Conservation (phyloP, 225 moss, liverwort and hornwort genomes). For the Rhytidiadelphus loreus region DNA sequence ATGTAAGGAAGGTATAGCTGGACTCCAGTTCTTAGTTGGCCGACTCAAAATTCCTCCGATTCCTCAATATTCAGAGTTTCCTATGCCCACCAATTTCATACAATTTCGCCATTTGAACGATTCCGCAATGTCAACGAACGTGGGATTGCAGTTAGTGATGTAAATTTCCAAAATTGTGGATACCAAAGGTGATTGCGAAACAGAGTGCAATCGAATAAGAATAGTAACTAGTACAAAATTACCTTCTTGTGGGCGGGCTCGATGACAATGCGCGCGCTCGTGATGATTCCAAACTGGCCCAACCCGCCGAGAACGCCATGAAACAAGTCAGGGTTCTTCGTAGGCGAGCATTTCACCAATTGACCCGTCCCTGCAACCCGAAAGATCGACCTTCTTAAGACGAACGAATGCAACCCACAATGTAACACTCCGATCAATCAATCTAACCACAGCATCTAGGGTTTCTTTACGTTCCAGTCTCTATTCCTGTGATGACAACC, state of each 20-base stretch:
- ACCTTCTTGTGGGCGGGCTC: conserved; percentile 38
- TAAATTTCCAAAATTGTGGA: neutral
- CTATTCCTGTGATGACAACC: neutral
- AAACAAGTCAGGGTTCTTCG: conserved; percentile 43
- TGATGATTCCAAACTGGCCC: conserved; percentile 48
- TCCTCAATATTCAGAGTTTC: neutral
- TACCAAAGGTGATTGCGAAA: neutral
- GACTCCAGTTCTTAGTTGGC: neutral
- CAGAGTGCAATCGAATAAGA: neutral
- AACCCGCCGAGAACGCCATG: conserved; percentile 68
- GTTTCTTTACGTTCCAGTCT: neutral
- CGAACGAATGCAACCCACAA: neutral
- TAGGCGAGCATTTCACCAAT: conserved; percentile 39
- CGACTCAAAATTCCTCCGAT: neutral
- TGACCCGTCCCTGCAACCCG: conserved; percentile 44
- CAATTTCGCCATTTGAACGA: neutral
- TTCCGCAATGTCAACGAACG: neutral
- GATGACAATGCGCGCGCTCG: conserved; percentile 62
- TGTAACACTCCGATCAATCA: neutral
- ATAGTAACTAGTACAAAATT: neutral
- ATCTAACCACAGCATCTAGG: neutral
- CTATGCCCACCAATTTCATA: neutral
- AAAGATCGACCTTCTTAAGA: neutral
- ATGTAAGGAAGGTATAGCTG: neutral
- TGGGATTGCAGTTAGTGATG: no score